phyloP scores from a whole-genome alignment of 1,284 basidiomycete genomes.

The Ceratobasidium theobromae region DNA sequence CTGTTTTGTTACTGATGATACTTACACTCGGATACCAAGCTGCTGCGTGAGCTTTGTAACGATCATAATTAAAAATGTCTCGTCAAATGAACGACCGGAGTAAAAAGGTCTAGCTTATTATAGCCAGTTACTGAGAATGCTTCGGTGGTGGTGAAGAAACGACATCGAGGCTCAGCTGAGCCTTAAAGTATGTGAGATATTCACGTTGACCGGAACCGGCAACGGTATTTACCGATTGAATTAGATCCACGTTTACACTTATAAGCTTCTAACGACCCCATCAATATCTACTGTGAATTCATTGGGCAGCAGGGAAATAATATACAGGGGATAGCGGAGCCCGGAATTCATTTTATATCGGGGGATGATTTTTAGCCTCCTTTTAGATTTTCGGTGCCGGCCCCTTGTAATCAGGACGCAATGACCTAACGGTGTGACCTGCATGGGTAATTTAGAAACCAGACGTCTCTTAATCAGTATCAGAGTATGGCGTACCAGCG shows the following conservation, averaged over 20 bases:
- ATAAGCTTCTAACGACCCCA: not conserved
- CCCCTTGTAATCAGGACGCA: slow-evolving; percentile 73
- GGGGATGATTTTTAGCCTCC: not conserved
- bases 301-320: slow-evolving; percentile 4
- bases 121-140: not conserved
- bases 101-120: no score
- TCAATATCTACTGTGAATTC: not conserved
- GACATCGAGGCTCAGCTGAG: not conserved
- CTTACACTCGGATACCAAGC: slow-evolving; percentile 47
- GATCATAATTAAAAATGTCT: slow-evolving; percentile 39
- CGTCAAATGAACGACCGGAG: not conserved
- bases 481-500: slow-evolving; percentile 63
- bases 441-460: not conserved
- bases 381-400: slow-evolving; percentile 25
- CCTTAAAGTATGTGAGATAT: not conserved
- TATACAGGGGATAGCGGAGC: not conserved
- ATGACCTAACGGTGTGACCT: slow-evolving; percentile 74
- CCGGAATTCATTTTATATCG: not conserved
- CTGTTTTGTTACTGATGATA: not conserved
- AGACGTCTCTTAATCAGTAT: slow-evolving; percentile 32
- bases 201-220: not conserved
- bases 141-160: not conserved
- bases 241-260: not conserved
- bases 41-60: slow-evolving; percentile 48
- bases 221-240: not conserved